phyloP scores from a whole-genome alignment of 202 grass and related monocot species.

The Carex arenaria region DNA sequence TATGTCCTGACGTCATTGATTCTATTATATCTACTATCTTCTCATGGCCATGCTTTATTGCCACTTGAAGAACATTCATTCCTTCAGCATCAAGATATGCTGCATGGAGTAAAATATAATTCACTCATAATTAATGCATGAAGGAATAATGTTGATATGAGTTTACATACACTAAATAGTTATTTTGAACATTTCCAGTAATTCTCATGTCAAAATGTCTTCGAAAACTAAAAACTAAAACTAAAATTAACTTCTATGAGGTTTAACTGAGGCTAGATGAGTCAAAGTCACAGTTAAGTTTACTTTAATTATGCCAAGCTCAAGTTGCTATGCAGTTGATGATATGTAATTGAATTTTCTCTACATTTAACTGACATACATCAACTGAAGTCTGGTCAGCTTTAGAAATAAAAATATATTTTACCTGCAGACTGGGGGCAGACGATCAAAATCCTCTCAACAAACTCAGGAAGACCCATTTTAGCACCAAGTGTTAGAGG shows the following conservation, averaged over 20 bases:
- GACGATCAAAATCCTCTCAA: not conserved
- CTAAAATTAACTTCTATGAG: not conserved
- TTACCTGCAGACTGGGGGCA: constrained; percentile 6
- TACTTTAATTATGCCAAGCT: not conserved
- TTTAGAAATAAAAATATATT: not conserved
- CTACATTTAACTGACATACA: not conserved
- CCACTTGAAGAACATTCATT: constrained; percentile 26
- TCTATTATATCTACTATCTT: constrained; percentile 17
- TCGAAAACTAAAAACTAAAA: not conserved
- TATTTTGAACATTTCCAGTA: not conserved
- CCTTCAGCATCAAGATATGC: constrained; percentile 10
- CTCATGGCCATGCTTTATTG: constrained; percentile 10
- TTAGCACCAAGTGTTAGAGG: constrained; percentile 25
- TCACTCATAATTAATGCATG: too few relatives aligned
- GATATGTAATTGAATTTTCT: not conserved
- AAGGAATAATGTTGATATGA: not conserved
- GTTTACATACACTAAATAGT: not conserved
- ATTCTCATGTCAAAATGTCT: not conserved
- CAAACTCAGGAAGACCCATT: constrained; percentile 27
- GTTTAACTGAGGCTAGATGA: not conserved
- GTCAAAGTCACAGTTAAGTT: not conserved
- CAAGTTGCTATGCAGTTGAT: not conserved
- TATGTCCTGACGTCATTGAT: constrained; percentile 2
- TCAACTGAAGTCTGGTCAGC: not conserved
- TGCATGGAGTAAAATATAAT: not conserved